These are phyloP conservation scores for Yamadazyma insecticola DNA, from an alignment of 805 yeast species.

Conservation along the genomic window DNA sequence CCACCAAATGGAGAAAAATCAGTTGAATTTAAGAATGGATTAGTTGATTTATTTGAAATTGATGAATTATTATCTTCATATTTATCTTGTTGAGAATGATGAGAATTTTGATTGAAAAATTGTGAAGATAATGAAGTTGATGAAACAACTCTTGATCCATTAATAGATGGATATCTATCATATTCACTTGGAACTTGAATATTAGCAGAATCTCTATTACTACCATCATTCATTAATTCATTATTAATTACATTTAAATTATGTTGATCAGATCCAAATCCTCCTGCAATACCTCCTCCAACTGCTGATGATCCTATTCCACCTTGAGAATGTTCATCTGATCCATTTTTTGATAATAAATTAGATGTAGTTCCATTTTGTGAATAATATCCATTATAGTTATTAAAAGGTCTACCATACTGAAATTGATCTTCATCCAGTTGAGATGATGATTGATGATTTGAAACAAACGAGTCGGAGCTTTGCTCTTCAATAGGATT, in stretches of 20 bases:
- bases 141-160: slow-evolving; percentile 55
- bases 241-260: slow-evolving; percentile 10
- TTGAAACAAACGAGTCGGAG: slow-evolving; percentile 10
- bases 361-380: slow-evolving; percentile 37
- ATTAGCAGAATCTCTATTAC: slow-evolving; percentile 9
- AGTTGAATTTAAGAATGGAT: slow-evolving; percentile 40
- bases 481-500: slow-evolving; percentile 13
- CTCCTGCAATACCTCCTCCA: too few relatives aligned
- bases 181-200: slow-evolving; percentile 50
- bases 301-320: too few relatives aligned
- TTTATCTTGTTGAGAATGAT: slow-evolving; percentile 6
- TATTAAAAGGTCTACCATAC: slow-evolving; percentile 33
- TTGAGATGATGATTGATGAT: slow-evolving; percentile 11
- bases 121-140: slow-evolving; percentile 31
- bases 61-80: slow-evolving; percentile 17
- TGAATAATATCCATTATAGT: slow-evolving; percentile 39
- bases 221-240: slow-evolving; percentile 7
- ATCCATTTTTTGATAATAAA: slow-evolving; percentile 21
- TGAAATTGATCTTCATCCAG: slow-evolving; percentile 16
- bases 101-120: slow-evolving; percentile 10
- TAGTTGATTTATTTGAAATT: slow-evolving; percentile 15
- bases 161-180: slow-evolving; percentile 65
- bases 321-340: slow-evolving; percentile 2
- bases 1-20: slow-evolving; percentile 95
- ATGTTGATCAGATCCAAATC: too few relatives aligned